Percentiles rank a stretch among this genome's conserved stretches.
phyloP scores from a whole-genome alignment of 352 stramenopile genomes.

The Aphanomyces stellatus region DNA sequence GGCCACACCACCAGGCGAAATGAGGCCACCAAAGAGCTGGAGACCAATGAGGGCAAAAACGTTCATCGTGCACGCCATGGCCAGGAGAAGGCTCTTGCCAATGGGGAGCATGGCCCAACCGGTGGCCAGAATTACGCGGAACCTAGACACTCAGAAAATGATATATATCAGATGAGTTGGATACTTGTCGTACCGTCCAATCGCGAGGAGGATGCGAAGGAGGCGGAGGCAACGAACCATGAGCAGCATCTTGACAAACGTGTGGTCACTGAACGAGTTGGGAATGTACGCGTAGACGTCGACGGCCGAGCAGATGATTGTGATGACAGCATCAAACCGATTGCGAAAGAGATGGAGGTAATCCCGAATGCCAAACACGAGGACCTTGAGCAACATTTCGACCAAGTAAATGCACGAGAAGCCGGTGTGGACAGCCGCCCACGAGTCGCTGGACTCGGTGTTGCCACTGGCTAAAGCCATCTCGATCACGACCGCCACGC shows the following conservation, averaged over 20 bases:
- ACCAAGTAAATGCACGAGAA: slow-evolving; percentile 63
- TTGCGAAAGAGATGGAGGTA: slow-evolving; percentile 68
- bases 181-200: slow-evolving; percentile 32
- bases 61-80: slow-evolving; percentile 30
- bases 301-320: slow-evolving; percentile 38
- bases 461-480: too few species aligned
- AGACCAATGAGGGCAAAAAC: slow-evolving; percentile 53
- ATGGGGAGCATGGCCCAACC: slow-evolving; percentile 44
- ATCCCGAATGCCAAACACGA: slow-evolving; percentile 34
- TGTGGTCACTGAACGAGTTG: slow-evolving; percentile 27
- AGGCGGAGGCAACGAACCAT: slow-evolving; percentile 49
- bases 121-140: slow-evolving; percentile 21
- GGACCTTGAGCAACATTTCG: slow-evolving; percentile 79
- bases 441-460: slow-evolving; percentile 27
- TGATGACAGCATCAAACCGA: slow-evolving; percentile 76
- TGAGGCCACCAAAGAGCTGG: slow-evolving; percentile 48
- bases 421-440: slow-evolving; percentile 47
- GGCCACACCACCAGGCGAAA: slow-evolving; percentile 29
- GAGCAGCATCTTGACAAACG: slow-evolving; percentile 30
- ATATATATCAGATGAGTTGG: not conserved
- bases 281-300: slow-evolving; percentile 43
- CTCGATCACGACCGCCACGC: slow-evolving; percentile 35
- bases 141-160: not conserved
- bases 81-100: slow-evolving; percentile 13
- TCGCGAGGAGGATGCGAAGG: slow-evolving; percentile 36